Evolutionary conservation across 2,329 filamentous ascomycete species (phyloP).

Genomic region (Aspergillus ustus): DNA sequence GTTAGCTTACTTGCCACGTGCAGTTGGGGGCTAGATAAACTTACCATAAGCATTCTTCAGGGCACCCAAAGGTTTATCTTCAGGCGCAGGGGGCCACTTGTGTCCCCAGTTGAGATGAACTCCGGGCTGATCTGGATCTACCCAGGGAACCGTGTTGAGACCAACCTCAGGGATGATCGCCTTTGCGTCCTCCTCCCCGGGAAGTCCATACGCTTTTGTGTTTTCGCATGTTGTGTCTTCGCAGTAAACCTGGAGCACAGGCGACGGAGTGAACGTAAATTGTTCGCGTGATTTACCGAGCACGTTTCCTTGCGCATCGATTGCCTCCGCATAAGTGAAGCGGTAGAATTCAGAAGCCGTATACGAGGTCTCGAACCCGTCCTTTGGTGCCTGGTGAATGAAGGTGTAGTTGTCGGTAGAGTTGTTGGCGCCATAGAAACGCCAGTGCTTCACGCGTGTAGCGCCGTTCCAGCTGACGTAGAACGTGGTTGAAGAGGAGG

Average conservation of each 20-base stretch:
- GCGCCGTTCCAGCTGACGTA: constrained; percentile 50
- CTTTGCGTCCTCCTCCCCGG: constrained; percentile 32
- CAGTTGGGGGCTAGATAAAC: background rate
- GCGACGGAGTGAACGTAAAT: constrained; percentile 44
- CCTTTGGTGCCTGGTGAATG: constrained; percentile 36
- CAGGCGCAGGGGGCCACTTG: constrained; percentile 6
- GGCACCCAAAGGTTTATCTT: background rate
- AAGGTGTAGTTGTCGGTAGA: constrained; percentile 37
- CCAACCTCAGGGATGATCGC: constrained; percentile 36
- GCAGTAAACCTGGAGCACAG: constrained; percentile 39
- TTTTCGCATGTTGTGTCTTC: constrained; percentile 35
- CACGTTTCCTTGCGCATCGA: constrained; percentile 37
- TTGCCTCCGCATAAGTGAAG: constrained; percentile 42
- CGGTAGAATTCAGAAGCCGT: constrained; percentile 33
- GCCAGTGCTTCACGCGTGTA: constrained; percentile 42
- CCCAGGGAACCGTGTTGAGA: constrained; percentile 40
- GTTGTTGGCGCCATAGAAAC: constrained; percentile 40
- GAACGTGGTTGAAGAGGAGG: constrained; percentile 34
- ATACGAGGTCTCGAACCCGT: constrained; percentile 46
- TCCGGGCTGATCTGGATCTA: constrained; percentile 33
- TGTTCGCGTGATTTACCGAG: constrained; percentile 40
- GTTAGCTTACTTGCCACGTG: background rate
- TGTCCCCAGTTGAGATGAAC: constrained; percentile 24
- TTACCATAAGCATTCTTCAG: constrained; percentile 18
- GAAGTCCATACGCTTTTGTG: constrained; percentile 34